phyloP scores from a whole-genome alignment of 2,329 filamentous ascomycete species.

The Simplicillium aogashimaense region DNA sequence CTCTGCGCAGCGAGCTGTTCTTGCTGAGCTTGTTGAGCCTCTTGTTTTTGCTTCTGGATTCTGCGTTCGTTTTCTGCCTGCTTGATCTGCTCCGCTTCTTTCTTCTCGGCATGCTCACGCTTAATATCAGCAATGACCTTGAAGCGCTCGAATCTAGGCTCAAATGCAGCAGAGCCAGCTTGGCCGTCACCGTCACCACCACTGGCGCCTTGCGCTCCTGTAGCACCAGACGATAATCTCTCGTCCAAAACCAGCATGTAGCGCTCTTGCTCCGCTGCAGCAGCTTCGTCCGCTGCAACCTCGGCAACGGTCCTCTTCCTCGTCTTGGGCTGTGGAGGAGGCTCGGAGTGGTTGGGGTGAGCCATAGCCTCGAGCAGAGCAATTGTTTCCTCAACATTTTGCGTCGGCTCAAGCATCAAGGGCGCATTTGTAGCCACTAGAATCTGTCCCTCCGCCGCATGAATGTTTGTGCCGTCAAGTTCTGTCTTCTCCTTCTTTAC shows the following conservation, averaged over 20 bases:
- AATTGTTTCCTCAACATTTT: constrained; percentile 58
- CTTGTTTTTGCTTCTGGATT: constrained; percentile 33
- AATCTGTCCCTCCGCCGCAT: constrained; percentile 67
- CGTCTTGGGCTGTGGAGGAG: constrained; percentile 75
- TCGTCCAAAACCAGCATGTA: constrained; percentile 93
- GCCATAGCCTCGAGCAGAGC: constrained; percentile 60
- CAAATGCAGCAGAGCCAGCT: constrained; percentile 62
- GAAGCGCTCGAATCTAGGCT: constrained; percentile 81
- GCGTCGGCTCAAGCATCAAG: constrained; percentile 68
- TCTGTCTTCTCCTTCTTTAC: constrained; percentile 65
- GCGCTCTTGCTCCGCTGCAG: constrained; percentile 78
- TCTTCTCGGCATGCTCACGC: constrained; percentile 64
- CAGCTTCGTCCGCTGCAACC: constrained; percentile 87
- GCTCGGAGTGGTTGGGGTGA: constrained; percentile 67
- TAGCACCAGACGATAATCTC: constrained; percentile 53
- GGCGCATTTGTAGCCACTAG: constrained; percentile 64
- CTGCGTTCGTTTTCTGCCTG: constrained; percentile 50
- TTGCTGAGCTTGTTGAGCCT: constrained; percentile 33
- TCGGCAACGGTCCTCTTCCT: constrained; percentile 92
- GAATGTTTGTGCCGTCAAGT: constrained; percentile 62
- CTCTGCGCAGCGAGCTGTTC: constrained; percentile 34
- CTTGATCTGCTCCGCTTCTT: constrained; percentile 64
- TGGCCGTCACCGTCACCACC: constrained; percentile 64
- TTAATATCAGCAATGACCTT: constrained; percentile 85
- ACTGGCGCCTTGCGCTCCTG: constrained; percentile 44